Evolutionary conservation across 148 eudicot genomes (phyloP).

Genomic region (Diospyros kaki): DNA sequence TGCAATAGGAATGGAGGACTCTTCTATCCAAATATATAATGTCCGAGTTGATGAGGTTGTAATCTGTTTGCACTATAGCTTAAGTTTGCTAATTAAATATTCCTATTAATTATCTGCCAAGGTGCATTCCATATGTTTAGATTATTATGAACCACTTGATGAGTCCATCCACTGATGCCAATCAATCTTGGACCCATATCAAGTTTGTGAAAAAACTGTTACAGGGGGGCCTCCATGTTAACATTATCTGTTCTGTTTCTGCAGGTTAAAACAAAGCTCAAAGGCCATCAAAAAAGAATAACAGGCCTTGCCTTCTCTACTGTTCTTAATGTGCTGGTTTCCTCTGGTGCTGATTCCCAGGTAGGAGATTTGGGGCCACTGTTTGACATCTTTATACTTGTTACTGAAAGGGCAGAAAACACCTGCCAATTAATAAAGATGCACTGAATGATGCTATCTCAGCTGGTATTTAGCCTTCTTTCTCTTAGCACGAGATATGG

Average conservation of each 20-base stretch:
- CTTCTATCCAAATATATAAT: slow-evolving; percentile 77
- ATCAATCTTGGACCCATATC: neutral
- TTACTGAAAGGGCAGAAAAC: neutral
- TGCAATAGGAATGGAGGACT: slow-evolving; percentile 94
- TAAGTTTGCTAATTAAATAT: neutral
- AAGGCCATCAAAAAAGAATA: slow-evolving; percentile 81
- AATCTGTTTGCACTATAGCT: slow-evolving; percentile 3
- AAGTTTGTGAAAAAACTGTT: neutral
- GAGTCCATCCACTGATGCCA: neutral
- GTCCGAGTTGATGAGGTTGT: slow-evolving; percentile 81
- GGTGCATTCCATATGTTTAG: neutral
- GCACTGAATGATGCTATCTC: neutral
- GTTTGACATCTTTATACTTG: neutral
- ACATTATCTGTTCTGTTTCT: slow-evolving; percentile 5
- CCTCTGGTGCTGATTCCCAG: slow-evolving; percentile 90
- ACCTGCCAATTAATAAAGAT: neutral
- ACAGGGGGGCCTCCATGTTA: neutral
- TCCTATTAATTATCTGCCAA: neutral
- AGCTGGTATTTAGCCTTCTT: neutral
- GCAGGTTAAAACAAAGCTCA: slow-evolving; percentile 66
- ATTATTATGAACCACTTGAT: neutral
- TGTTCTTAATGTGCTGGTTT: slow-evolving; percentile 65
- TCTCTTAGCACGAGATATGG: no score
- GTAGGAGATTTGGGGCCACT: slow-evolving; percentile 23
- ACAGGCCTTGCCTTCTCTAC: slow-evolving; percentile 78